Evolutionary conservation across 371 early-diverging fungal species (phyloP).

Genomic region (Coemansia sp.): DNA sequence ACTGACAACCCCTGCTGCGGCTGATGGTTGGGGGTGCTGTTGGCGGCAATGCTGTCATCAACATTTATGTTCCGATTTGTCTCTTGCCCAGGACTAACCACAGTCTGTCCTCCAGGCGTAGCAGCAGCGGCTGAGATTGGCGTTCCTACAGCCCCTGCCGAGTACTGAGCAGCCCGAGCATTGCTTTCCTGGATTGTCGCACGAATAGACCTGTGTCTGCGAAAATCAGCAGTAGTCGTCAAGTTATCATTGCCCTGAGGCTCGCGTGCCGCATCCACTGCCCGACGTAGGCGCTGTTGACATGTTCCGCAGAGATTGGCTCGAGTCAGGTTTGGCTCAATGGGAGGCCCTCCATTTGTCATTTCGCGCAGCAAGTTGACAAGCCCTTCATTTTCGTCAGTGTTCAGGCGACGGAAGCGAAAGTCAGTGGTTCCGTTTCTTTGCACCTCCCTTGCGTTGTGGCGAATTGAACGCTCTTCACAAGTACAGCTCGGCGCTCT

Average conservation of each 20-base stretch:
- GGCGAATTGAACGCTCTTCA: constrained; percentile 13
- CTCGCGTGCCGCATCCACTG: constrained; percentile 14
- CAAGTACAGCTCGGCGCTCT: constrained; percentile 10
- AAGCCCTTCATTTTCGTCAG: constrained; percentile 11
- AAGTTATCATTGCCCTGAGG: neutral
- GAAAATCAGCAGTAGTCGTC: constrained; percentile 29
- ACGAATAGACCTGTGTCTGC: constrained; percentile 37
- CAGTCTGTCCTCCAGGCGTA: too few species aligned
- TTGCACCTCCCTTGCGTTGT: constrained; percentile 21
- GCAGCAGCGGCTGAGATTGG: neutral
- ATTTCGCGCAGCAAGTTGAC: constrained; percentile 10
- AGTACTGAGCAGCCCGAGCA: constrained; percentile 11
- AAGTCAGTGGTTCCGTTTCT: constrained; percentile 32
- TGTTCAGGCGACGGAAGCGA: constrained; percentile 30
- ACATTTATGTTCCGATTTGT: neutral
- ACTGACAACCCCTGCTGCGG: neutral
- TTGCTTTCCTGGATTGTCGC: constrained; percentile 19
- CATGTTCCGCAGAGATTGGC: constrained; percentile 49
- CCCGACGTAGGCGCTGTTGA: constrained; percentile 46
- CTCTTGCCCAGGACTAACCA: neutral
- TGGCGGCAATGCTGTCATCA: neutral
- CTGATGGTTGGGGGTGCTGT: neutral
- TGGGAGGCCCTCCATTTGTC: constrained; percentile 1
- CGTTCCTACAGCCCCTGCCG: neutral
- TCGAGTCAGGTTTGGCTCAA: constrained; percentile 22